Base-by-base conservation (phyloP, 2,329 filamentous ascomycete genomes). In the Xylariomycetidae sp. region DNA sequence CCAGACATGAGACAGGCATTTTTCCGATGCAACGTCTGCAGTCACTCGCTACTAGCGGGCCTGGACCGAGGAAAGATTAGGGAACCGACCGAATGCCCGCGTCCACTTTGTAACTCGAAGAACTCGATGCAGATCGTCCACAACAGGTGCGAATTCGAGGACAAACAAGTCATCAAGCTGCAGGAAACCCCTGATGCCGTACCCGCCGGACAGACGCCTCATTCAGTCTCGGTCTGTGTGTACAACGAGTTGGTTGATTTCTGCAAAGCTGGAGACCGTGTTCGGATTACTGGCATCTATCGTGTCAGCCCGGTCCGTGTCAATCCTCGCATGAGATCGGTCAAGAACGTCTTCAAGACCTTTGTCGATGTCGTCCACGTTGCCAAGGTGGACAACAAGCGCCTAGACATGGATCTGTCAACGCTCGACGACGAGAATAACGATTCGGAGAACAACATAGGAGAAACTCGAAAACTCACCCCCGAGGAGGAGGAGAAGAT, bases 1-100 rank as follows among this genome's bases (percentile, higher is more conserved):
- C 92, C 92, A 1, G 92, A 98, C 52, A 98, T 98, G 94, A 96
- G 94, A 64, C 87, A 95, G 57, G 92, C 92, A 1, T 96, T 95
- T 66, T 98, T 98, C 77, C 85, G 87, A 44, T 98, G 92, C 65
- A 86, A 88, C 38, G 79, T 90, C 16, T 98, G 92, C 64, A 88
- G 88, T 52, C 88, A 96, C 62, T 90, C 86, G 4, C 79, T 94
- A 41, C 86, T 85, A 43, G 88, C 96, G 34, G 85, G 88, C 36
- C 84, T 98, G 51, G 92, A 98, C 57, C 84, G 92, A 53, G 92
- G 94, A 59, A 92, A 90, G 66, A 98, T 98, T 52, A 82, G 87
- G 15, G 92, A 98, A 60, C 92, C 92, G 2, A 96, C 88, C 1
- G 76, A 82, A 49, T 98, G 92, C 57, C 88, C 89, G 15, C 83